phyloP scores from a whole-genome alignment of 73 alveolate species.

The Symbiodinium natans region DNA sequence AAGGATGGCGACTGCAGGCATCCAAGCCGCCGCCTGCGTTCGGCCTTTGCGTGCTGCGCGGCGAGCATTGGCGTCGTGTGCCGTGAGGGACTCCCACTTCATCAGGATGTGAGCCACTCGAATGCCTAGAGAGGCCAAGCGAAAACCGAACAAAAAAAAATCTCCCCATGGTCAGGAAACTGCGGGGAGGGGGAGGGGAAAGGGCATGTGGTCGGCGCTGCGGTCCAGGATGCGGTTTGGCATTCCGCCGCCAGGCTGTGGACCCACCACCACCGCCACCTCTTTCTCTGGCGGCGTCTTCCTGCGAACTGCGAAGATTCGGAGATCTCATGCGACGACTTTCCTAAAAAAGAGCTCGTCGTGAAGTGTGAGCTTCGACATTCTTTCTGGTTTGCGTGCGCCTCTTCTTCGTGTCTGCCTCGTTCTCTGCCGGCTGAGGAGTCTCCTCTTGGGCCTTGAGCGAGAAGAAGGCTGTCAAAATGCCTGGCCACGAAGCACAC shows the following conservation, averaged over 20 bases:
- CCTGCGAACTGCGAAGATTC: neutral
- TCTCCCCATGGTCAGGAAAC: neutral
- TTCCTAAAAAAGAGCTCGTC: too few species aligned
- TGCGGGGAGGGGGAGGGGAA: neutral
- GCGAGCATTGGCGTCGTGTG: slow-evolving; percentile 49
- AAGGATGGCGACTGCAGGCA: neutral
- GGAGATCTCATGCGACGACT: too few species aligned
- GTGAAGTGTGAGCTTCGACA: neutral
- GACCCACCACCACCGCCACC: slow-evolving; percentile 59
- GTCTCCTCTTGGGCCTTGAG: slow-evolving; percentile 49
- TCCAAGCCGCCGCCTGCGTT: slow-evolving; percentile 18
- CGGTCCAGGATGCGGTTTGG: slow-evolving; percentile 40
- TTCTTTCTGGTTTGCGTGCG: neutral
- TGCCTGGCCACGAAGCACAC: neutral
- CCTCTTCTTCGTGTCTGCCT: slow-evolving; percentile 35
- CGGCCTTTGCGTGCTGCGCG: slow-evolving; percentile 41
- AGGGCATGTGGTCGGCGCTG: too few species aligned
- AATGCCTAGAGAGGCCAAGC: slow-evolving; percentile 14
- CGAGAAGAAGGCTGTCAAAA: slow-evolving; percentile 44
- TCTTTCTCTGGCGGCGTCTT: slow-evolving; percentile 4
- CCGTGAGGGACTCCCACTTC: slow-evolving; percentile 66
- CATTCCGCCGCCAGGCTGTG: slow-evolving; percentile 78
- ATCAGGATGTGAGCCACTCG: slow-evolving; percentile 64
- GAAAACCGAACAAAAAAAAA: neutral
- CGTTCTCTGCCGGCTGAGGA: slow-evolving; percentile 26